phyloP scores from a whole-genome alignment of 345 rosid species.

The Hibiscus mutabilis region DNA sequence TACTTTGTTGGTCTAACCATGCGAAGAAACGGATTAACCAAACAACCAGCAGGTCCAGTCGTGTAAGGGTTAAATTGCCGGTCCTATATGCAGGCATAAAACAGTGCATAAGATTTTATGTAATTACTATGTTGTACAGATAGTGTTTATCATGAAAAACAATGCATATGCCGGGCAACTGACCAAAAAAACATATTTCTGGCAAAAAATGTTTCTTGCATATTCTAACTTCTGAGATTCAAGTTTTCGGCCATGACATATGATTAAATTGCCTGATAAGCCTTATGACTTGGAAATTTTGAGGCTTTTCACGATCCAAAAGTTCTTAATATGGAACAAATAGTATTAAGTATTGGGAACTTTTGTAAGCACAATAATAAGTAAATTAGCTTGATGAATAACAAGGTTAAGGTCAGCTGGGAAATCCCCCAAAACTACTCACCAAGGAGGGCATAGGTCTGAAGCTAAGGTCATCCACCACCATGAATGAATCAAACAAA shows the following conservation, averaged over 20 bases:
- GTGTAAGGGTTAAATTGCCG: background rate
- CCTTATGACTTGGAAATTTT: background rate
- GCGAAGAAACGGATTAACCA: constrained; percentile 15
- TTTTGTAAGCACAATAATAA: background rate
- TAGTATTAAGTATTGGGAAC: background rate
- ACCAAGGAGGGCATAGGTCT: background rate
- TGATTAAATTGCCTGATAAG: background rate
- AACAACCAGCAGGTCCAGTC: constrained; percentile 13
- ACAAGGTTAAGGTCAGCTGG: background rate
- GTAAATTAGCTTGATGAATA: background rate
- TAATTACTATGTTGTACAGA: background rate
- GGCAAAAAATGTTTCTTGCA: background rate
- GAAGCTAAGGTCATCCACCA: background rate
- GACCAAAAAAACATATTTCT: background rate
- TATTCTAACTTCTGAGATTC: background rate
- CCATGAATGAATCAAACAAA: constrained; percentile 4
- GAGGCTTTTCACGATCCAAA: background rate
- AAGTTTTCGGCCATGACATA: background rate
- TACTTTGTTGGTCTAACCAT: constrained; percentile 36
- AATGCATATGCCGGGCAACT: background rate
- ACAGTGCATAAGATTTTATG: background rate
- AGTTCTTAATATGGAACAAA: background rate
- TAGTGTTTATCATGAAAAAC: background rate
- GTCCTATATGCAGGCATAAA: background rate
- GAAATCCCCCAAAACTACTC: background rate